A percentile compares a stretch with the other conserved stretches of the same genome.
These are phyloP conservation scores for Wilcoxina mikolae DNA, from an alignment of 495 filamentous ascomycete species.

Conservation along the genomic window DNA sequence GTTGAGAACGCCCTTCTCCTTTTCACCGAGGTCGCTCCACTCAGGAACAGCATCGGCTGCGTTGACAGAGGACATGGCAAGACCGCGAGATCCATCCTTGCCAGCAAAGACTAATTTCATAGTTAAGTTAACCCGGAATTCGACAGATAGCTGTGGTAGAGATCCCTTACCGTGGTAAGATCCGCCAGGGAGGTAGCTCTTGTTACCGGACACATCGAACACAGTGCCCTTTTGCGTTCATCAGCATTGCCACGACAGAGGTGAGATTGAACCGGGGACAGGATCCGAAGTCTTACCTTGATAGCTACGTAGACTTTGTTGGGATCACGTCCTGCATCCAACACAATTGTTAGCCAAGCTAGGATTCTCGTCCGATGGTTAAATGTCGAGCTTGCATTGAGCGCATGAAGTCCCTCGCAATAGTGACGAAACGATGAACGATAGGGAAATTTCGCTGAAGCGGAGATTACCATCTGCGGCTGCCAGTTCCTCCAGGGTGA, in stretches of 20 bases:
- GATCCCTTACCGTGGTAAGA: slow-evolving; percentile 76
- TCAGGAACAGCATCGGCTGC: slow-evolving; percentile 67
- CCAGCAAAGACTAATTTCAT: slow-evolving; percentile 95
- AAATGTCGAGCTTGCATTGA: no score
- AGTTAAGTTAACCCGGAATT: no score
- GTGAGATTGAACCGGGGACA: slow-evolving; percentile 1
- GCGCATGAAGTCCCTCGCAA: no score
- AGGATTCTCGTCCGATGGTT: no score
- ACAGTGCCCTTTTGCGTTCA: slow-evolving; percentile 49
- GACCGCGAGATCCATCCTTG: slow-evolving; percentile 80
- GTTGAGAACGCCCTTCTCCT: slow-evolving; percentile 66
- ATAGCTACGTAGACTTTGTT: slow-evolving; percentile 78
- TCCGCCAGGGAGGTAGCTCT: slow-evolving; percentile 66
- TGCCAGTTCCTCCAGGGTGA: slow-evolving; percentile 56
- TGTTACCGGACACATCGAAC: slow-evolving; percentile 83
- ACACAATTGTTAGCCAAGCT: no score
- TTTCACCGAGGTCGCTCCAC: slow-evolving; percentile 74
- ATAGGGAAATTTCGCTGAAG: not conserved
- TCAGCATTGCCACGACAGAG: slow-evolving; percentile 10
- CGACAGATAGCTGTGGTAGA: no score
- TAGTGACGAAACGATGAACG: slow-evolving; percentile 1
- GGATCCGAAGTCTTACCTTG: slow-evolving; percentile 42
- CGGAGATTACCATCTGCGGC: slow-evolving; percentile 57
- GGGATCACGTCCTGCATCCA: slow-evolving; percentile 40
- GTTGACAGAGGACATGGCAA: slow-evolving; percentile 76